Evolutionary conservation across 1,284 basidiomycete species (phyloP).

Genomic region (Melampsora larici-populina): DNA sequence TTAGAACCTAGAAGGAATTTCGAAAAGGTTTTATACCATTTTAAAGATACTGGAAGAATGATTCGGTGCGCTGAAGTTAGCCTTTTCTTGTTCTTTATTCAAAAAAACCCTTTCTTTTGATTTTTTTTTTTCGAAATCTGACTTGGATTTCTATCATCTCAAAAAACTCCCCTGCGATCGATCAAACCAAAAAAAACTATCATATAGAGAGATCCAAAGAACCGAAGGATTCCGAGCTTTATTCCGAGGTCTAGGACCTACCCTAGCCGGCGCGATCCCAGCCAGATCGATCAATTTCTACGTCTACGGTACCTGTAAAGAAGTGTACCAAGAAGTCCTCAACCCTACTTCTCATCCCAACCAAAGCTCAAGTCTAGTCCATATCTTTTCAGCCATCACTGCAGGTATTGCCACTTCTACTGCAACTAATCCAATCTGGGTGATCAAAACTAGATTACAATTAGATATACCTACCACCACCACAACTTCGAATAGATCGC

Average conservation of each 20-base stretch:
- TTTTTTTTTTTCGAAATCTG: too few species aligned
- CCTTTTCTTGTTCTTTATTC: slow-evolving; percentile 1
- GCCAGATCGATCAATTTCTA: slow-evolving; percentile 90
- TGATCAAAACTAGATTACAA: slow-evolving; percentile 93
- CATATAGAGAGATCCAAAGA: slow-evolving; percentile 75
- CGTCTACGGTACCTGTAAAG: slow-evolving; percentile 96
- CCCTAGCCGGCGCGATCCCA: slow-evolving; percentile 88
- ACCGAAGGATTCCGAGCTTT: slow-evolving; percentile 84
- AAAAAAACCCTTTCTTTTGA: too few species aligned
- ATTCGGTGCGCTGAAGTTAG: slow-evolving; percentile 63
- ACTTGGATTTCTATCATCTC: too few species aligned
- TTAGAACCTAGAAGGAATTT: neutral
- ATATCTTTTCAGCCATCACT: slow-evolving; percentile 77
- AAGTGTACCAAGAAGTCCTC: slow-evolving; percentile 68
- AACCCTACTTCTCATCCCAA: slow-evolving; percentile 62
- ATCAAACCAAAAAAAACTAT: too few species aligned
- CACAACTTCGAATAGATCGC: neutral
- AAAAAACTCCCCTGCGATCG: too few species aligned
- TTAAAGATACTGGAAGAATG: slow-evolving; percentile 89
- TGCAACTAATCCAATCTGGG: slow-evolving; percentile 96
- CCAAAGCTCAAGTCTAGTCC: slow-evolving; percentile 67
- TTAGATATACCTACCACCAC: slow-evolving; percentile 55
- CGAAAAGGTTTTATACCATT: slow-evolving; percentile 73
- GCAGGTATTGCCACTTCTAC: slow-evolving; percentile 74
- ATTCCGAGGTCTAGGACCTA: slow-evolving; percentile 92